phyloP scores from a whole-genome alignment of 73 alveolate genomes.

The Paramecium sonneborni region DNA sequence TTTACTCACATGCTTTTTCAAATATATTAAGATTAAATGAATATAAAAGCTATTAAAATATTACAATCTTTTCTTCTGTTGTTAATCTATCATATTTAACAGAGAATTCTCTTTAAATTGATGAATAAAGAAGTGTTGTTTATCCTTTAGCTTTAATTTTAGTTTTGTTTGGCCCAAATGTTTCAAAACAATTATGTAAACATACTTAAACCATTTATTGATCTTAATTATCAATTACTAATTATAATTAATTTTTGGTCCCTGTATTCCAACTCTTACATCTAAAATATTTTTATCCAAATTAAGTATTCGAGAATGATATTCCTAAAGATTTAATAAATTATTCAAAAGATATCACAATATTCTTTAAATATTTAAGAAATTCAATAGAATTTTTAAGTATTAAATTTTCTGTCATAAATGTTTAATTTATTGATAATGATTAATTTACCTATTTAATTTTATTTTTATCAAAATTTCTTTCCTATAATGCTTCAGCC shows the following conservation, averaged over 20 bases:
- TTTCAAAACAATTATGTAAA: neutral
- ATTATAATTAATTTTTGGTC: neutral
- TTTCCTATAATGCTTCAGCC: neutral
- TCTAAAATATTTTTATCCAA: neutral
- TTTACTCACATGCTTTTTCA: neutral
- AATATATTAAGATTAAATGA: neutral
- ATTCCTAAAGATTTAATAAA: neutral
- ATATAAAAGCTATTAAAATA: neutral
- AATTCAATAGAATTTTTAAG: neutral
- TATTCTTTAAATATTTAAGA: neutral
- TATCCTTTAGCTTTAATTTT: neutral
- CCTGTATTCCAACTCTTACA: slow-evolving; percentile 19
- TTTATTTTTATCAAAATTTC: neutral
- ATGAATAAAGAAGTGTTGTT: neutral
- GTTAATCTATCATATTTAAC: neutral
- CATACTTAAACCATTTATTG: neutral
- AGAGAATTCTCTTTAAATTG: neutral
- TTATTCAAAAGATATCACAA: neutral
- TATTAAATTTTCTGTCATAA: neutral
- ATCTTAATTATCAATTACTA: neutral
- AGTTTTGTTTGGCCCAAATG: slow-evolving; percentile 1
- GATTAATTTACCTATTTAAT: neutral
- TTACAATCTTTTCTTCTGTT: neutral
- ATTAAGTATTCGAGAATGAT: neutral
- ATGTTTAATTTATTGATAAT: neutral